phyloP scores from a whole-genome alignment of 2,329 filamentous ascomycete genomes.

The Camptophora hylomeconis region DNA sequence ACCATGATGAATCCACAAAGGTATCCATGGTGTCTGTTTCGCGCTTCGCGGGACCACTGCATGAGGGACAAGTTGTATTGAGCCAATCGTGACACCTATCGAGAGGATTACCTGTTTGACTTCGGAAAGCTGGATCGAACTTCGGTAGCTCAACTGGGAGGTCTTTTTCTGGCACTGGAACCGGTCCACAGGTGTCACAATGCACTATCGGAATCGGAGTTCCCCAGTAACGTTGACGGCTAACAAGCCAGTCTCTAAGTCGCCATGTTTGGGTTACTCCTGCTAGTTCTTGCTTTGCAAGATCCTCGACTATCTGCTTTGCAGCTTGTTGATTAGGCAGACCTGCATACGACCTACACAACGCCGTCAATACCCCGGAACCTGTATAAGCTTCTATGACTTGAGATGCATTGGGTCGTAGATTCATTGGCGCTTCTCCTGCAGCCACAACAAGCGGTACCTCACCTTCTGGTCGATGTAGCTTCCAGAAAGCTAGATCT shows the following conservation, averaged over 20 bases:
- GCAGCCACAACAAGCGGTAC: conserved; percentile 49
- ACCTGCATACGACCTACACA: conserved; percentile 53
- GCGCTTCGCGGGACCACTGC: conserved; percentile 54
- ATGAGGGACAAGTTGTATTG: conserved; percentile 60
- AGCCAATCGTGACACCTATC: conserved; percentile 61
- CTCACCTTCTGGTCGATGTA: conserved; percentile 46
- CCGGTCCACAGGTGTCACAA: conserved; percentile 61
- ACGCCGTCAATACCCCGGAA: conserved; percentile 53
- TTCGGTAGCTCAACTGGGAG: conserved; percentile 65
- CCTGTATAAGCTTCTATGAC: conserved; percentile 42
- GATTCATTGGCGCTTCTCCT: too few species aligned
- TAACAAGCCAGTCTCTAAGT: conserved; percentile 79
- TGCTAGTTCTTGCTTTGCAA: conserved; percentile 42
- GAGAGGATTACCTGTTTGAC: conserved; percentile 63
- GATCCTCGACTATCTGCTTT: conserved; percentile 42
- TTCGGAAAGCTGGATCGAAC: conserved; percentile 51
- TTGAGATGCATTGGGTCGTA: too few species aligned
- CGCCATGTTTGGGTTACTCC: conserved; percentile 60
- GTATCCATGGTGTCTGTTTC: conserved; percentile 96
- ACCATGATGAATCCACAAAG: conserved; percentile 92
- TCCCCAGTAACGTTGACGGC: conserved; percentile 86
- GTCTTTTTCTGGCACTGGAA: conserved; percentile 63
- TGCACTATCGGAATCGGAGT: conserved; percentile 82
- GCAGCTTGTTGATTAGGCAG: conserved; percentile 51
- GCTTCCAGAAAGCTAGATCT: conserved; percentile 68